Percentiles rank a stretch among this genome's conserved stretches.
phyloP scores from a whole-genome alignment of 495 filamentous ascomycete genomes.

The Tetracladium setigerum region DNA sequence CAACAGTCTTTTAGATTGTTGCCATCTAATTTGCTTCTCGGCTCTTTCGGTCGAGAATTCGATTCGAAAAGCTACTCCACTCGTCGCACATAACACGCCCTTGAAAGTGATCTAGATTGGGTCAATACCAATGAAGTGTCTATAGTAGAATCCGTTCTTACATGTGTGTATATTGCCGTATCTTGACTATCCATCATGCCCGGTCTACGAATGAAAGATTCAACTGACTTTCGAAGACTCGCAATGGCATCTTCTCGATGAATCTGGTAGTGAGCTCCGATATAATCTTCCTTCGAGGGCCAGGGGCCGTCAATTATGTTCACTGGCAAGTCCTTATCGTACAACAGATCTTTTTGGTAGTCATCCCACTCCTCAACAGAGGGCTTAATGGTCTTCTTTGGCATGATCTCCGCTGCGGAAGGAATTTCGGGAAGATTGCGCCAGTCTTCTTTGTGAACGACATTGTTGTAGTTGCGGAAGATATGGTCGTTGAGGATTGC shows the following conservation, averaged over 20 bases:
- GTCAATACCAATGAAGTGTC: background rate
- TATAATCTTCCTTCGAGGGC: slow-evolving; percentile 35
- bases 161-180: slow-evolving; percentile 18
- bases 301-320: slow-evolving; percentile 39
- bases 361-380: slow-evolving; percentile 8
- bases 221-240: slow-evolving; percentile 39
- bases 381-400: background rate
- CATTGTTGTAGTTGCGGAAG: slow-evolving; percentile 7
- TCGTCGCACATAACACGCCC: slow-evolving; percentile 5
- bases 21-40: slow-evolving; percentile 54
- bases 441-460: slow-evolving; percentile 27
- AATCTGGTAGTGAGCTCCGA: slow-evolving; percentile 45
- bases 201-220: slow-evolving; percentile 30
- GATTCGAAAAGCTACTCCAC: slow-evolving; percentile 49
- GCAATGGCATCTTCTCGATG: slow-evolving; percentile 44
- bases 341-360: slow-evolving; percentile 13
- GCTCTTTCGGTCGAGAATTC: slow-evolving; percentile 51
- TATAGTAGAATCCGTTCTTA: slow-evolving; percentile 7
- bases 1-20: slow-evolving; percentile 53
- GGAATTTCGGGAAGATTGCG: slow-evolving; percentile 37
- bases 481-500: slow-evolving; percentile 1
- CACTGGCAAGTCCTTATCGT: slow-evolving; percentile 24
- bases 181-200: slow-evolving; percentile 22
- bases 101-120: slow-evolving; percentile 10
- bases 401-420: slow-evolving; percentile 35